Percentiles rank a stretch among this genome's conserved stretches.
phyloP scores from a whole-genome alignment of 2,329 filamentous ascomycete species.

The Colletotrichum sp. region DNA sequence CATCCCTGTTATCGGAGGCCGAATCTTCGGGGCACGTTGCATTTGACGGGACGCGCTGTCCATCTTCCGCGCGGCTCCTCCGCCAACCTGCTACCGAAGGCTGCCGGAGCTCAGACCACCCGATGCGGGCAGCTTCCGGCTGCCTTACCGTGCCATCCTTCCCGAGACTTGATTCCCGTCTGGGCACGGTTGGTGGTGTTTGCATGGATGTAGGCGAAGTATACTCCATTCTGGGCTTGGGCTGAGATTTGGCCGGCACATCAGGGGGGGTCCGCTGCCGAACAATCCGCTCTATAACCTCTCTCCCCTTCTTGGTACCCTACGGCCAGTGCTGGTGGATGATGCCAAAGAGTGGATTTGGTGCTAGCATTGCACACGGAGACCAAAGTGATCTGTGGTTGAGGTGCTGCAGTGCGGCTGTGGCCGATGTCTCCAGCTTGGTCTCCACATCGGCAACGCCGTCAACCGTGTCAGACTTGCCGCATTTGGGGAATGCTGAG shows the following conservation, averaged over 20 bases:
- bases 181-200: slow-evolving; percentile 1
- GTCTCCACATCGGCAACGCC: slow-evolving; percentile 50
- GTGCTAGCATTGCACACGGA: slow-evolving; percentile 39
- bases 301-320: slow-evolving; percentile 48
- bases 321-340: slow-evolving; percentile 57
- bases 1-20: not conserved
- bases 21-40: slow-evolving; percentile 11
- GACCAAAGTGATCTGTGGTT: slow-evolving; percentile 58
- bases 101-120: not conserved
- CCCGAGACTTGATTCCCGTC: slow-evolving; percentile 13
- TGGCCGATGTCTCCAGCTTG: slow-evolving; percentile 56
- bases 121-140: not conserved
- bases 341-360: slow-evolving; percentile 47
- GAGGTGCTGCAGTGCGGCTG: slow-evolving; percentile 54
- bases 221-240: not conserved
- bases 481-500: slow-evolving; percentile 54
- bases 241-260: not conserved
- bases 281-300: slow-evolving; percentile 43
- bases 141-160: not conserved
- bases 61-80: not conserved
- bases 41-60: not conserved
- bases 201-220: not conserved
- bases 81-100: not conserved
- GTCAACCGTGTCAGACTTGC: slow-evolving; percentile 23
- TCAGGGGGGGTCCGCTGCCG: slow-evolving; percentile 6